Evolutionary conservation across 345 rosid species (phyloP).

Genomic region (Eucalyptus pauciflora): DNA sequence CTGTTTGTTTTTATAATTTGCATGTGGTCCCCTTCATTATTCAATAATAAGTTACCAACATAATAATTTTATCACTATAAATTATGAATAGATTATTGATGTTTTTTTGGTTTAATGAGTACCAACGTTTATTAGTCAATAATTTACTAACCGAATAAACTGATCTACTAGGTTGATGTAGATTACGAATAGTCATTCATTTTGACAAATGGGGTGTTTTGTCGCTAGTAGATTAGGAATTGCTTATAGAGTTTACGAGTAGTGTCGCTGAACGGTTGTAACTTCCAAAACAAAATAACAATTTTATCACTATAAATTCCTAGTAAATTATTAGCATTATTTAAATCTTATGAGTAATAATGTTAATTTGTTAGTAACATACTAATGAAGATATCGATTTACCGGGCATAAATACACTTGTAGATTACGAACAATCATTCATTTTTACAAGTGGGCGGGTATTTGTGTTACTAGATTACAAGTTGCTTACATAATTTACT

Average conservation of each 20-base stretch:
- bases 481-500: background rate
- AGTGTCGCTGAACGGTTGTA: background rate
- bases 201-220: background rate
- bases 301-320: background rate
- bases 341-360: background rate
- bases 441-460: background rate
- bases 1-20: too few relatives aligned
- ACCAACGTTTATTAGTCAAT: background rate
- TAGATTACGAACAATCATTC: background rate
- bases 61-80: too few relatives aligned
- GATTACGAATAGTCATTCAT: background rate
- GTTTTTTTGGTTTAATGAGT: too few relatives aligned
- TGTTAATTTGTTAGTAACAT: background rate
- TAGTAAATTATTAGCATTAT: background rate
- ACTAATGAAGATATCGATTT: background rate
- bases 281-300: too few relatives aligned
- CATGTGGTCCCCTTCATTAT: too few relatives aligned
- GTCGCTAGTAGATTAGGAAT: background rate
- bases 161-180: background rate
- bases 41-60: too few relatives aligned
- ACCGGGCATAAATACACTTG: background rate
- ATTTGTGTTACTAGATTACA: background rate
- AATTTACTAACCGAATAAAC: background rate
- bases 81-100: too few relatives aligned
- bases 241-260: background rate